phyloP scores from a whole-genome alignment of 306 rosid species.

The Gillenia trifoliata region DNA sequence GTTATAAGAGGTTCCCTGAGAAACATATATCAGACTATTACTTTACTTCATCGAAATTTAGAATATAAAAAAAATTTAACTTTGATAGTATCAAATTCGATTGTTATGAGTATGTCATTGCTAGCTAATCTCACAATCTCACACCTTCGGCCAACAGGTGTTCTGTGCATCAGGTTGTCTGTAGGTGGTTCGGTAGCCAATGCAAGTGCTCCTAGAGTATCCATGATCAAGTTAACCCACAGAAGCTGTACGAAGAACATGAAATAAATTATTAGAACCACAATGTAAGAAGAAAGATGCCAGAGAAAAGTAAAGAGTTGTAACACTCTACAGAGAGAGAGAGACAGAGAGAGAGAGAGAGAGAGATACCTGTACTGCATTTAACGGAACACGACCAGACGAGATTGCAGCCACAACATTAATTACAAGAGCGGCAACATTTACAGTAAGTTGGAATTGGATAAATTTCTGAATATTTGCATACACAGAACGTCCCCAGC shows the following conservation, averaged over 20 bases:
- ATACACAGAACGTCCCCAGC: constrained; percentile 99
- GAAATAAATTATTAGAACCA: constrained; percentile 8
- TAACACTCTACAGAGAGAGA: constrained; percentile 1
- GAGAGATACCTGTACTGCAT: constrained; percentile 77
- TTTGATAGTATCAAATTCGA: background rate
- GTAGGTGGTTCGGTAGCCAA: constrained; percentile 99
- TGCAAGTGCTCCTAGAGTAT: constrained; percentile 97
- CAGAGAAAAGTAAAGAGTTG: background rate
- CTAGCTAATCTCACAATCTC: constrained; percentile 1
- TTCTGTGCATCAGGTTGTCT: constrained; percentile 74
- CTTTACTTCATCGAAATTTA: background rate
- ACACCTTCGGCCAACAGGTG: constrained; percentile 96
- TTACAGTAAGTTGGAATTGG: constrained; percentile 96
- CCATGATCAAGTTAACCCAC: constrained; percentile 99
- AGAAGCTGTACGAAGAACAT: constrained; percentile 61
- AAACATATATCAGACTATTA: constrained; percentile 28
- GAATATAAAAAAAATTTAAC: background rate
- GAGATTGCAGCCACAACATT: constrained; percentile 90
- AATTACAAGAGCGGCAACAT: constrained; percentile 93
- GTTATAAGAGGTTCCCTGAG: constrained; percentile 95
- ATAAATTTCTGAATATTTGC: constrained; percentile 98
- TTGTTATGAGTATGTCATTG: background rate
- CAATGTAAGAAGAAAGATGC: background rate
- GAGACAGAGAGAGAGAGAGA: constrained; percentile 26
- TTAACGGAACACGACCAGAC: constrained; percentile 80